These are phyloP conservation scores for Daedaleopsis nitida DNA, from an alignment of 768 basidiomycete species.

Conservation along the genomic window DNA sequence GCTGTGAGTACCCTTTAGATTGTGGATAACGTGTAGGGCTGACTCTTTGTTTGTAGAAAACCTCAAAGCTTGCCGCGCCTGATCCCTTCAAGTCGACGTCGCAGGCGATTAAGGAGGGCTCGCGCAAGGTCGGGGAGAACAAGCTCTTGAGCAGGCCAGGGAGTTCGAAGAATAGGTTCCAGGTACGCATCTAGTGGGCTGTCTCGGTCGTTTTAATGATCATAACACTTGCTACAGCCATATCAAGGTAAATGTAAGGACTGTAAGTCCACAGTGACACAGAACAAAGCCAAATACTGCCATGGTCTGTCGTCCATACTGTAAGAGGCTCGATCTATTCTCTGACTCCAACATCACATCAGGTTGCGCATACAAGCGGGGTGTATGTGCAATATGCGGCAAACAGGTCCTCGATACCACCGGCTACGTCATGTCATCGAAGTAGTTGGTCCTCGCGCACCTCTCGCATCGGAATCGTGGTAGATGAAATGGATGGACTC, in stretches of 20 bases:
- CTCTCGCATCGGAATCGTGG: background rate
- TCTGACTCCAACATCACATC: background rate
- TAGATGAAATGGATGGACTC: constrained; percentile 9
- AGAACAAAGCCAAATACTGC: constrained; percentile 88
- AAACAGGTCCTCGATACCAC: constrained; percentile 84
- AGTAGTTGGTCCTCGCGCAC: constrained; percentile 41
- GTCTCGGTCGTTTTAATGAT: constrained; percentile 4
- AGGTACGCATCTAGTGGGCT: constrained; percentile 45
- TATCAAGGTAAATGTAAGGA: constrained; percentile 88
- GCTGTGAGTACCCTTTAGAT: constrained; percentile 42
- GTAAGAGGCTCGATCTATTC: background rate
- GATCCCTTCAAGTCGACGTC: constrained; percentile 83
- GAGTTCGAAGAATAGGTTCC: constrained; percentile 74
- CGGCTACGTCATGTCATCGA: constrained; percentile 84
- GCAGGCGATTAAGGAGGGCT: constrained; percentile 74
- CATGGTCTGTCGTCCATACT: constrained; percentile 58
- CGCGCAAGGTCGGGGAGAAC: constrained; percentile 77
- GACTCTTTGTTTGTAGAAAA: constrained; percentile 60
- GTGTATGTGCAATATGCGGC: constrained; percentile 85
- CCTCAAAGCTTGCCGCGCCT: constrained; percentile 86
- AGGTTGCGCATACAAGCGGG: constrained; percentile 91
- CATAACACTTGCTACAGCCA: constrained; percentile 48
- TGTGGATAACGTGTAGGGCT: background rate
- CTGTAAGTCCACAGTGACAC: constrained; percentile 81
- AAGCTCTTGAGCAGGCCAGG: constrained; percentile 74